A percentile compares a stretch with the other conserved stretches of the same genome.
Conservation (phyloP, 805 yeast species). For the Kazachstania martiniae region DNA sequence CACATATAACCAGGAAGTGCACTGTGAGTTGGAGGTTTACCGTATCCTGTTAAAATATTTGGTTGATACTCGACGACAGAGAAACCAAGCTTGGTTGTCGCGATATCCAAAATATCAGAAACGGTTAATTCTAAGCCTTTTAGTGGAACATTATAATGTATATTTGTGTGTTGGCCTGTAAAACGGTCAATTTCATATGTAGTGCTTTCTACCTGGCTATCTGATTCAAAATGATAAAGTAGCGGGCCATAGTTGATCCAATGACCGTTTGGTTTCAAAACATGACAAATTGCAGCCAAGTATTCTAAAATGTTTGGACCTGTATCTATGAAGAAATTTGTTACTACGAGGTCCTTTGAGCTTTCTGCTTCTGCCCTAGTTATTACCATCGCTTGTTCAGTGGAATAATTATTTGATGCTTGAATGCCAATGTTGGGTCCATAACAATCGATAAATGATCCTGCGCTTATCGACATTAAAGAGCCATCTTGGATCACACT, state of each 20-base stretch:
- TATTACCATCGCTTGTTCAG: slow-evolving; percentile 25
- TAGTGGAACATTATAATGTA: slow-evolving; percentile 15
- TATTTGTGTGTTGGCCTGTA: slow-evolving; percentile 9
- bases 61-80: slow-evolving; percentile 33
- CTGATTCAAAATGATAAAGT: slow-evolving; percentile 54
- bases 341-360: slow-evolving; percentile 34
- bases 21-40: slow-evolving; percentile 34
- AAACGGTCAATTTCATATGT: slow-evolving; percentile 13
- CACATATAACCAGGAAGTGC: slow-evolving; percentile 45
- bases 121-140: slow-evolving; percentile 45
- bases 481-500: slow-evolving; percentile 28
- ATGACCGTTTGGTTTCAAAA: slow-evolving; percentile 34
- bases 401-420: slow-evolving; percentile 5
- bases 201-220: slow-evolving; percentile 25
- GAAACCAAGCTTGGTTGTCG: slow-evolving; percentile 38
- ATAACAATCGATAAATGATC: slow-evolving; percentile 54
- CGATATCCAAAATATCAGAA: slow-evolving; percentile 39
- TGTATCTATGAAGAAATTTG: slow-evolving; percentile 49
- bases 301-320: slow-evolving; percentile 46
- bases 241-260: slow-evolving; percentile 59
- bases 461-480: slow-evolving; percentile 54
- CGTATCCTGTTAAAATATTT: slow-evolving; percentile 39
- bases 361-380: slow-evolving; percentile 28
- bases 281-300: slow-evolving; percentile 34
- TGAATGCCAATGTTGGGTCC: slow-evolving; percentile 32